Evolutionary conservation across 345 rosid genomes (phyloP), one percentile per base, ranked within the genome.

Genomic region (Citrus cavaleriei): DNA sequence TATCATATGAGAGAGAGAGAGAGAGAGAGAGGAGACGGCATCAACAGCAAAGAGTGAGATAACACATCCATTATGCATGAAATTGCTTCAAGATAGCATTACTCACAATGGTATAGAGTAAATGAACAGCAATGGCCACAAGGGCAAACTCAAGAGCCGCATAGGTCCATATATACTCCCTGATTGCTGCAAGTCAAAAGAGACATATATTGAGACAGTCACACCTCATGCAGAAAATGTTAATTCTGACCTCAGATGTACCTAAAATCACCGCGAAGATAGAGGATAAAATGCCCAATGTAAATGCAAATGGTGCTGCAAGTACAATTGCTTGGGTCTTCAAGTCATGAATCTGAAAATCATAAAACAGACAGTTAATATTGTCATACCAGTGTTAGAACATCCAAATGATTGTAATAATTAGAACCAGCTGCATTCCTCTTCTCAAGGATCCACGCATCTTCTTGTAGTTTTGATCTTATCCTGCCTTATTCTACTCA

Each of bases 81-180:
- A 49, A 55, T 30, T 13, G 69, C 42, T 34, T 38, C 22, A 64
- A 28, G 58, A 71, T 68, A 67, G 51, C 32, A 22, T 76, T 49
- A 84, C 98, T 91, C 61, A 95, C 99, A 80, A 85, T 6, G 42
- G 75, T 70, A 79, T 91, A 95, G 35, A 92, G 77, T 37, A 93
- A 34, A 81, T 93, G 95, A 74, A 89, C 85, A 49, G 55, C 68
- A 71, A 93, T 69, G 46, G 95, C 96, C 68, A 95, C 90, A 32
- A 91, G 88, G 63, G 91, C 96, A 79, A 95, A 95, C 83, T 95
- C 97, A 9, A 93, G 90, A 73, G 98, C 97, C 46, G 97, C 98
- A 40, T 89, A 93, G 14, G 97, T 91, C 98, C 99, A 95, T 85
- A 91, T 88, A 72, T 90, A 93, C 85, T 93, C 97, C 87, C 81